Base-by-base conservation (phyloP, 352 stramenopile species). In the Thalassiosira oceanica region DNA sequence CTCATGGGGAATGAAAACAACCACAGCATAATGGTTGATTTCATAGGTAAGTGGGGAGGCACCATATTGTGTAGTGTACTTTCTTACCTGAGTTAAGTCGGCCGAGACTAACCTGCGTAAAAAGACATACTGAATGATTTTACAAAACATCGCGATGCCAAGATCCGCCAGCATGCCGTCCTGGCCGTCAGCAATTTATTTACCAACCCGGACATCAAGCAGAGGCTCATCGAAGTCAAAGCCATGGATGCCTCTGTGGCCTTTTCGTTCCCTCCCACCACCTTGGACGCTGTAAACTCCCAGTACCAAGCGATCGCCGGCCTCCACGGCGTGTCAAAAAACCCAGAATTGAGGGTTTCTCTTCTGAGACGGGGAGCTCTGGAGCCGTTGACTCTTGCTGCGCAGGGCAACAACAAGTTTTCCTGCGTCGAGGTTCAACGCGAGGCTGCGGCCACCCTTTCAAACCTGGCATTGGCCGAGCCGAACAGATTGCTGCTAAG, bases 241-340 rank as follows among this genome's bases (percentile, higher is more conserved):
- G 94, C 85, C 48, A 83, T 97, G 18, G 94, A 96, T 66, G 92
- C 94, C 15, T 89, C 98, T 49, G 95, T 98, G 44, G 94, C 93
- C 1, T 97, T 96, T 60, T 86, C 93, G 0, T 98, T 98, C 62
- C 94, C 94, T 2, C 79, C 82, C 5, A 78, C 73, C 18, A 82
- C 56, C 15, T 51, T 90, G 46, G 70, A 80, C 50, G 92, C 93
- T 2, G 87, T 96, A 31, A 97, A 98, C 60, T 92, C 97, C 27
- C 95, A 98, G 78, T 98, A 98, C 77, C 95, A 98, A 82, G 94
- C 95, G 2, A 97, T 98, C 35, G 93, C 94, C 2, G 93, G 91
- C 0, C 81, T 98, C 1, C 91, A 93, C 2, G 94, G 94, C 0
- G 77, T 98, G 10, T 95, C 93, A 0, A 95, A 97, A 15, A 90